These are phyloP conservation scores for Neurospora tetrasperma DNA, from an alignment of 495 filamentous ascomycete species.

Conservation along the genomic window DNA sequence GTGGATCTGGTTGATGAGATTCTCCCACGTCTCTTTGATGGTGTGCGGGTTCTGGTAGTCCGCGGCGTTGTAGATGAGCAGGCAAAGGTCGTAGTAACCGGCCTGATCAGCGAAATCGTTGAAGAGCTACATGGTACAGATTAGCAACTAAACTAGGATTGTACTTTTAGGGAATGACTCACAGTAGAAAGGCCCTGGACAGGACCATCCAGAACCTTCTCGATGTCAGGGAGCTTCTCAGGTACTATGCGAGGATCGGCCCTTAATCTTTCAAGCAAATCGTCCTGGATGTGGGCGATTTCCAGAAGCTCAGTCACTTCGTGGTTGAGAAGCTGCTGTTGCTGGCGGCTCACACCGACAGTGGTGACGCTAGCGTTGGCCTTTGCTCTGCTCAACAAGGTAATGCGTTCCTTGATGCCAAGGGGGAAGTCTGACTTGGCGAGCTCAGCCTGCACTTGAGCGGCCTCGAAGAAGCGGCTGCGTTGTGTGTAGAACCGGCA, in stretches of 20 bases:
- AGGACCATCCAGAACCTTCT: conserved; percentile 58
- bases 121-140: conserved; percentile 55
- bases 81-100: conserved; percentile 82
- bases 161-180: conserved; percentile 24
- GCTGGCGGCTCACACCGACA: conserved; percentile 58
- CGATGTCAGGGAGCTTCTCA: conserved; percentile 49
- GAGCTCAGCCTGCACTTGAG: conserved; percentile 71
- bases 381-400: conserved; percentile 78
- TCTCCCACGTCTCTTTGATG: conserved; percentile 75
- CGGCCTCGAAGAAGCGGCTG: conserved; percentile 71
- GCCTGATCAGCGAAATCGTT: conserved; percentile 83
- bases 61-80: conserved; percentile 79
- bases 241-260: conserved; percentile 55
- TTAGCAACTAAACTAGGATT: conserved; percentile 14
- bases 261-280: conserved; percentile 70
- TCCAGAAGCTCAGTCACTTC: conserved; percentile 81
- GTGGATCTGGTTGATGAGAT: conserved; percentile 63
- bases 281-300: conserved; percentile 89
- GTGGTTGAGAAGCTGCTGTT: conserved; percentile 67
- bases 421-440: conserved; percentile 72
- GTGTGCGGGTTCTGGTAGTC: conserved; percentile 77
- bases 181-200: conserved; percentile 66
- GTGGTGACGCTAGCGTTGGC: conserved; percentile 74
- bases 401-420: conserved; percentile 66
- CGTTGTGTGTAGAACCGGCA: conserved; percentile 81